These are phyloP conservation scores for Capsella bursapastoris DNA, from an alignment of 345 rosid genomes.

Conservation along the genomic window DNA sequence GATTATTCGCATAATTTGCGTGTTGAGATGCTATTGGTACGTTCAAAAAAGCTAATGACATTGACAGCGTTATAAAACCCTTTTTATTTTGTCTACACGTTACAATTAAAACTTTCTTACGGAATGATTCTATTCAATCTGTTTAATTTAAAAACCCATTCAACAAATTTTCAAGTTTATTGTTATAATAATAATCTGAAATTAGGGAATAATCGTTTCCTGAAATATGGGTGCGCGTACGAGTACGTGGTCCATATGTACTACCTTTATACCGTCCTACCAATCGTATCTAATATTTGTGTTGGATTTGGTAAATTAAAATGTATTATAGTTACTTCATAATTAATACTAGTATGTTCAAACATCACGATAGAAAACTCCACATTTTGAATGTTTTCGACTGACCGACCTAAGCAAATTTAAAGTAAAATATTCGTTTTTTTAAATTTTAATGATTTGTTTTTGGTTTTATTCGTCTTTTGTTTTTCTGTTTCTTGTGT, in stretches of 20 bases:
- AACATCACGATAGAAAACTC: neutral
- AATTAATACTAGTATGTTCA: neutral
- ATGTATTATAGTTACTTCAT: constrained; percentile 22
- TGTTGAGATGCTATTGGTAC: constrained; percentile 13
- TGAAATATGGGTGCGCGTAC: constrained; percentile 22
- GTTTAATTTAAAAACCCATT: neutral
- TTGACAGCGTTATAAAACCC: constrained; percentile 8
- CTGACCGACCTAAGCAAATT: constrained; percentile 17
- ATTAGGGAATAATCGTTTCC: constrained; percentile 14
- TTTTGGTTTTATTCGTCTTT: neutral
- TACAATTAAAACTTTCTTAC: constrained; percentile 14
- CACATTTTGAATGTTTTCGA: constrained; percentile 10
- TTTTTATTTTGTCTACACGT: constrained; percentile 21
- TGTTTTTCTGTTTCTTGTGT: constrained; percentile 11
- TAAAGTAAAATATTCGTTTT: constrained; percentile 1
- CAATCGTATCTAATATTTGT: constrained; percentile 38
- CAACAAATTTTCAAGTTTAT: neutral
- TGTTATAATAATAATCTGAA: neutral
- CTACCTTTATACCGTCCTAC: constrained; percentile 39
- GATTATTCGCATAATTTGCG: constrained; percentile 31
- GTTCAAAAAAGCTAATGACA: constrained; percentile 12
- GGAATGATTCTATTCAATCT: constrained; percentile 7
- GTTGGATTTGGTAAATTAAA: constrained; percentile 39
- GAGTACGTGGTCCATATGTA: constrained; percentile 42
- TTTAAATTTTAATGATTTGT: neutral